Conservation (phyloP, 1,139 yeast species). For the Suhomyces maxii region DNA sequence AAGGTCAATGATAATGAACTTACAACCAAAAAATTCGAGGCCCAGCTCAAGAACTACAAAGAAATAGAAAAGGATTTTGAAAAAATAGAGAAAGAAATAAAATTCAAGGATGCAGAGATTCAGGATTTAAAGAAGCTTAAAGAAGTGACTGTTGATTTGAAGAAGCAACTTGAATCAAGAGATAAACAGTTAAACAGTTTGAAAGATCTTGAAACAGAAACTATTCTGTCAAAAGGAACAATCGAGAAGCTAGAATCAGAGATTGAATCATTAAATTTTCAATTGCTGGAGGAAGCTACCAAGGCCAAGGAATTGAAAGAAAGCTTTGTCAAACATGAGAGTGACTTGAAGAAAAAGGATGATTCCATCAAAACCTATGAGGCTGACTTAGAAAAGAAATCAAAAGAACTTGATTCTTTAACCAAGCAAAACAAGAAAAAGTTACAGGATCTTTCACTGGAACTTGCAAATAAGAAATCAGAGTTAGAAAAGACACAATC, state of each 20-base stretch:
- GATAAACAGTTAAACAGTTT: neutral
- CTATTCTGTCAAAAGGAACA: neutral
- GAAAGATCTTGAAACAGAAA: neutral
- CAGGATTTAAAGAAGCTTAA: neutral
- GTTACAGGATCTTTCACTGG: neutral
- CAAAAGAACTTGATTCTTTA: neutral
- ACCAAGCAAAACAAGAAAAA: neutral
- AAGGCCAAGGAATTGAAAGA: neutral
- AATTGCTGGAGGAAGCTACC: neutral
- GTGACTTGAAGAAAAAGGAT: neutral
- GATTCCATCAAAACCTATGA: neutral
- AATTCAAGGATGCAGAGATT: neutral
- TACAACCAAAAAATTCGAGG: neutral
- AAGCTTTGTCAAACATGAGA: neutral
- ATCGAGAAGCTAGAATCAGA: neutral
- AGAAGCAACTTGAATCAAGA: neutral
- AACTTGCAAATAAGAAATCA: conserved; percentile 1
- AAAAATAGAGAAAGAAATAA: neutral
- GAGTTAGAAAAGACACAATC: neutral
- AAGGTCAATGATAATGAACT: neutral
- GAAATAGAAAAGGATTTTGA: conserved; percentile 1
- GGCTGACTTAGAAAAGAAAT: neutral
- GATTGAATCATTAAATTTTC: neutral
- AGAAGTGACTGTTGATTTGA: neutral
- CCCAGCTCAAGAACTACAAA: neutral